Base-by-base conservation (phyloP, 257 asterid genomes). In the Lavandula angustifolia region DNA sequence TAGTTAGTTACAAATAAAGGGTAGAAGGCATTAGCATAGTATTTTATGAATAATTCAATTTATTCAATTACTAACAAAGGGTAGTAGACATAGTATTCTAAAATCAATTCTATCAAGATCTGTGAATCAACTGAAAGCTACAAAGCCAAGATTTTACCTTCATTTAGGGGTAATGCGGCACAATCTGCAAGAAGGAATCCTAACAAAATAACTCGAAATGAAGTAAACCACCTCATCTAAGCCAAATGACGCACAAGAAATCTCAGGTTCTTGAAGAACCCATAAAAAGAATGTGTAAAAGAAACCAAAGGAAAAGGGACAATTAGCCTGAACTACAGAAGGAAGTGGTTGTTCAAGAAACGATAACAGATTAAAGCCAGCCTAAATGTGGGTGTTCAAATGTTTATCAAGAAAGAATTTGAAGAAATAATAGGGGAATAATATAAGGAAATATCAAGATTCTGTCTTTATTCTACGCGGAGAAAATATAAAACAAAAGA, bases 151-250 rank as follows among this genome's bases (percentile, higher is more conserved):
- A 76, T 17, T 76, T 68, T 68, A 73, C 98, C 91, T 87, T 92
- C 97, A 60, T 73, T 51, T 53, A 67, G 32, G 6, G 96, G 87
- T 71, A 89, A 87, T 59, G 95, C 80, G 8, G 68, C 48, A 71
- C 82, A 73, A 52, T 61, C 77, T 60, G 73, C 80, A 27, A 79
- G 55, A 56, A 69, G 16, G 16, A 85, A 70, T 55, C 78, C 90
- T 46, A 78, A 72, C 37, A 80, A 53, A 53, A 88, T 72, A 76
- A 76, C 69, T 54, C 16, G 75, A 60, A 78, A 70, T 44, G 77
- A 54, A 74, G 69, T 46, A 49, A 57, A 78, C 72, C 37, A 14
- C 67, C 74, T 49, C 91, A 87, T 91, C 57, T 72, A 53, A 59
- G 51, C 18, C 42, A 60, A 62, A 55, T 22, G 63, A 48, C 16